Evolutionary conservation across 2,329 filamentous ascomycete genomes (phyloP), one percentile per base, ranked within the genome.

Genomic region (Trichoderma simmonsii): DNA sequence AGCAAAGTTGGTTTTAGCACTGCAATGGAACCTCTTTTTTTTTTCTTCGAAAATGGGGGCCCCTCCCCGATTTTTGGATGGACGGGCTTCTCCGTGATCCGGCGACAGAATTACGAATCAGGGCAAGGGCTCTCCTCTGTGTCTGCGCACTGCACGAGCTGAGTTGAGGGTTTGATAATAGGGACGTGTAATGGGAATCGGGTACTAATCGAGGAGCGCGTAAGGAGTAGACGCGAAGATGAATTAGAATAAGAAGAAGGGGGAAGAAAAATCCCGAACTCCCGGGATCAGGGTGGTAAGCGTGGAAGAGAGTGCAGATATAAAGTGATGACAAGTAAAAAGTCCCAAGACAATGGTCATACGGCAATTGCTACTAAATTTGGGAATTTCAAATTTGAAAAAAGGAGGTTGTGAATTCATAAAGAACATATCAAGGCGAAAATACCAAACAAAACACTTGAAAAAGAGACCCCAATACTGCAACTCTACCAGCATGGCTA

Each of bases 211-310:
- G 43, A 51, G 5, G n/a, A 11, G 43, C n/a, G 43, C n/a, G 21
- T 14, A 24, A 56, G 24, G 24, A 56, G 24, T 11, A 28, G 21
- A 56, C 51, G 51, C 51, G 51, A 15, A 26, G 12, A 26, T 26
- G 26, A 14, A 32, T 39, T 18, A 39, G 36, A 18, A 59, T 30
- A n/a, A 5, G 1, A 36, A 36, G 39, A 24, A 32, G 18, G 24
- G 24, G 21, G 18, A 30, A 9, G 3, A 28, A 34, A 56, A n/a
- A 56, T 54, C 56, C 68, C 68, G 48, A 70, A 63, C 21, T 70
- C 30, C 68, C 68, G 68, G 59, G 43, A 63, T 43, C 32, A 56
- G 60, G 59, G 57, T 57, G 30, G 59, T 56, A 56, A 64, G 59
- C 39, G 34, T 54, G 28, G 6, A 32, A 21, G 32, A 59, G 24